These are phyloP conservation scores for Saccharomycopsis olivae DNA, from an alignment of 805 yeast genomes.

Conservation along the genomic window DNA sequence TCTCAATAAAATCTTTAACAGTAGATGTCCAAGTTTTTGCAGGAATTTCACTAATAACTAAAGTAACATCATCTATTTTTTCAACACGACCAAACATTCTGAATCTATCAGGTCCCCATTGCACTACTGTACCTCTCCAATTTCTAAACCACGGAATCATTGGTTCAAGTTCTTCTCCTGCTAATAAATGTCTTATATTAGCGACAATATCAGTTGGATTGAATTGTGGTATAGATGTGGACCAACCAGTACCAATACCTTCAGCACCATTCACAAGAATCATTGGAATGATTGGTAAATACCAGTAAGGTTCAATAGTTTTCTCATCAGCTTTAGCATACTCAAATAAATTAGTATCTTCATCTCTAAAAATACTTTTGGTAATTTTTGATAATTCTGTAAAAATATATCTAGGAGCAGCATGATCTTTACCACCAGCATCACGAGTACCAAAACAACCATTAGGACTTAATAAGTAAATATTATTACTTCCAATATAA, in stretches of 20 bases:
- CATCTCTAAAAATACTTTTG: conserved; percentile 60
- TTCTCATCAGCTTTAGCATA: conserved; percentile 89
- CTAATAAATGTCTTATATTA: conserved; percentile 66
- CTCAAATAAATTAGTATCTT: conserved; percentile 66
- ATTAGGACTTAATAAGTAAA: conserved; percentile 75
- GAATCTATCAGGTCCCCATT: conserved; percentile 53
- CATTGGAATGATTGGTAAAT: conserved; percentile 89
- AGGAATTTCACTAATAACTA: conserved; percentile 90
- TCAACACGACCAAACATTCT: conserved; percentile 73
- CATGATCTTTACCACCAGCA: conserved; percentile 94
- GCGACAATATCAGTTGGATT: conserved; percentile 76
- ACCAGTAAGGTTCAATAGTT: conserved; percentile 93
- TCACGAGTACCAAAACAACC: conserved; percentile 97
- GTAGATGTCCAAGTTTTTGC: conserved; percentile 87
- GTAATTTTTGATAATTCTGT: conserved; percentile 77
- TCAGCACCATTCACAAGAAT: conserved; percentile 92
- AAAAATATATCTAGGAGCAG: conserved; percentile 95
- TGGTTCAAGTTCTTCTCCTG: conserved; percentile 54
- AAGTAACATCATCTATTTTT: conserved; percentile 64
- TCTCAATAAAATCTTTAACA: conserved; percentile 65
- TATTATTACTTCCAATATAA: conserved; percentile 85
- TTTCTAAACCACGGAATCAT: conserved; percentile 94
- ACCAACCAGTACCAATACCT: conserved; percentile 99
- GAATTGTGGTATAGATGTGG: conserved; percentile 82
- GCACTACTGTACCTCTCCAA: conserved; percentile 79